Evolutionary conservation across 805 yeast species (phyloP).

Genomic region (Kodamaea kakaduensis): DNA sequence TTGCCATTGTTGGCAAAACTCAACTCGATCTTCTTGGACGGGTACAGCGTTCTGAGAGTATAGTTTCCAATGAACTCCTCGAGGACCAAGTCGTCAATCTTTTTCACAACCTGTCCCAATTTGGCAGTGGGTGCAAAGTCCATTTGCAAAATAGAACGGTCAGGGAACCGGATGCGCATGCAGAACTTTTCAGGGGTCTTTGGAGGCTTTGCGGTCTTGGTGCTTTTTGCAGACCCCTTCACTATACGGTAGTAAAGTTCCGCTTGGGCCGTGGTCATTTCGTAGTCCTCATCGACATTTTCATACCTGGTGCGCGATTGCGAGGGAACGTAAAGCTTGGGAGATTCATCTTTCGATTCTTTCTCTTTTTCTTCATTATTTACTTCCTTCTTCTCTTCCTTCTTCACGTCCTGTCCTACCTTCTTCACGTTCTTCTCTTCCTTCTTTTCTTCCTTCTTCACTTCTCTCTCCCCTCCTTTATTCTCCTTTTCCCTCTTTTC

Average conservation of each 20-base stretch:
- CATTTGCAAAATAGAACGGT: constrained; percentile 33
- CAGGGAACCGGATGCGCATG: constrained; percentile 38
- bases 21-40: constrained; percentile 29
- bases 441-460: constrained; percentile 10
- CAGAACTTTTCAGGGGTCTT: constrained; percentile 23
- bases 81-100: constrained; percentile 29
- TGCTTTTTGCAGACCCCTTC: constrained; percentile 22
- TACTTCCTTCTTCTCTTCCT: no score
- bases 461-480: neutral
- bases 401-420: constrained; percentile 1
- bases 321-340: constrained; percentile 21
- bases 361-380: no score
- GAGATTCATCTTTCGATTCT: constrained; percentile 9
- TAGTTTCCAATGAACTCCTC: constrained; percentile 28
- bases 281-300: constrained; percentile 41
- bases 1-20: constrained; percentile 27
- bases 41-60: constrained; percentile 31
- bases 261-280: constrained; percentile 36
- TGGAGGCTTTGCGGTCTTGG: constrained; percentile 14
- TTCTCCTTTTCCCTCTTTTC: no score
- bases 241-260: constrained; percentile 34
- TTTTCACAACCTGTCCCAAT: constrained; percentile 35
- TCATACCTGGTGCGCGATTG: constrained; percentile 25
- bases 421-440: constrained; percentile 6
- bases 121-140: constrained; percentile 23